Base-by-base conservation (phyloP, 1,284 basidiomycete species). In the Veloboletus limbatus region DNA sequence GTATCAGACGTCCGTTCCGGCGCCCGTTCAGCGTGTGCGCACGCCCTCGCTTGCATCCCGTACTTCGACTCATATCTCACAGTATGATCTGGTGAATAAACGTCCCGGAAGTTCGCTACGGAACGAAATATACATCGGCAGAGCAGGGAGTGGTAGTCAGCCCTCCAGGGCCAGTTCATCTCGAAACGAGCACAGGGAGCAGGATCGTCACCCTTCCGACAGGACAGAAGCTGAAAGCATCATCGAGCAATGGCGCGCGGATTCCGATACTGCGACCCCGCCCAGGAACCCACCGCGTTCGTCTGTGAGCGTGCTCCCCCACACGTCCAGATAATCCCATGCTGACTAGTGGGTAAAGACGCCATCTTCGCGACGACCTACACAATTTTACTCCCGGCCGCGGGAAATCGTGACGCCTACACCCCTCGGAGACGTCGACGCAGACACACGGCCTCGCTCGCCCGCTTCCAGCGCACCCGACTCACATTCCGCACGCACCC, bases 61-160 rank as follows among this genome's bases (percentile, higher is more conserved):
- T 5, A 52, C 60, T 6, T 64, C 62, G 4, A 63, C 60, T 2
- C 60, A 62, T 22, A 45, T 64, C 16, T 68, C 62, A 6, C 62
- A 64, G 35, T 65, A 64, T 25, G 66, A 67, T 37, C 25, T 65
- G 1, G 56, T 68, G n/a, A 63, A 51, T 20, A 56, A 62, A 21
- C 54, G 58, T 11, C 52, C 60, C 4, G 49, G 47, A 10, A 58
- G 58, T 43, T 51, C 62, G 3, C 39, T 67, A 21, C 55, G 62
- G 10, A 45, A 67, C 14, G 65, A 64, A 26, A 40, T 60, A 21
- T 57, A 59, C 41, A 0, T 41, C 1, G 54, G 40, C 4, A 54
- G 52, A 39, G 43, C 57, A 0, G 49, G 60, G 37, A 63, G 57
- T 8, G 62, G 52, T 16, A 65, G 62, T 36, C 62, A 57, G 17